Conservation (phyloP, 139 green algal species). For the Diplosphaera chodatii region DNA sequence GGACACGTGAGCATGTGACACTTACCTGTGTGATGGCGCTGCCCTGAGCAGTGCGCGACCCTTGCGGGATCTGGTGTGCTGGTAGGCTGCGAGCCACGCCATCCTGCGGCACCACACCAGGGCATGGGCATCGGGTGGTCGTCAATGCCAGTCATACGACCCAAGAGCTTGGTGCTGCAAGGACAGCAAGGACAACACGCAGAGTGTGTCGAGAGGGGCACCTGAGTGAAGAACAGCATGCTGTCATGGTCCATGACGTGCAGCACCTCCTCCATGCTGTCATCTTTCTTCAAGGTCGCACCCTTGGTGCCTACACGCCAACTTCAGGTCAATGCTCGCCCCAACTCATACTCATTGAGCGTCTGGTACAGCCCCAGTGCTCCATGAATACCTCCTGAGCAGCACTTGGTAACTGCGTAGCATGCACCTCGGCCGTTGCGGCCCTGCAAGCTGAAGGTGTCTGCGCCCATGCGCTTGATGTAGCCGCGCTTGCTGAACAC, state of each 20-base stretch:
- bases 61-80: slow-evolving; percentile 67
- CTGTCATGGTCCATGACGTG: slow-evolving; percentile 58
- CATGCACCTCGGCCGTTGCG: slow-evolving; percentile 22
- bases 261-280: slow-evolving; percentile 61
- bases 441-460: slow-evolving; percentile 53
- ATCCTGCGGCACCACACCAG: slow-evolving; percentile 1
- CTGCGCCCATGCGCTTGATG: slow-evolving; percentile 78
- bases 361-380: too few relatives aligned
- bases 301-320: slow-evolving; percentile 35
- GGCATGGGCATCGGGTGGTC: too few relatives aligned
- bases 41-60: slow-evolving; percentile 42
- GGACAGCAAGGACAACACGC: too few relatives aligned
- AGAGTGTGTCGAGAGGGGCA: not conserved
- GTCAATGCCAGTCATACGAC: too few relatives aligned
- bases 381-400: too few relatives aligned
- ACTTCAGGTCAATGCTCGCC: not conserved
- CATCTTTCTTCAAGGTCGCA: slow-evolving; percentile 46
- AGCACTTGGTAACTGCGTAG: too few relatives aligned
- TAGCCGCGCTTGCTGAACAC: slow-evolving; percentile 66
- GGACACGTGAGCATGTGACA: too few relatives aligned
- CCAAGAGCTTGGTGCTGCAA: too few relatives aligned
- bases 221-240: slow-evolving; percentile 71
- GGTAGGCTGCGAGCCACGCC: slow-evolving; percentile 51
- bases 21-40: slow-evolving; percentile 37
- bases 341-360: too few relatives aligned